Conservation (phyloP, 345 rosid species). For the Hibiscus syriacus region DNA sequence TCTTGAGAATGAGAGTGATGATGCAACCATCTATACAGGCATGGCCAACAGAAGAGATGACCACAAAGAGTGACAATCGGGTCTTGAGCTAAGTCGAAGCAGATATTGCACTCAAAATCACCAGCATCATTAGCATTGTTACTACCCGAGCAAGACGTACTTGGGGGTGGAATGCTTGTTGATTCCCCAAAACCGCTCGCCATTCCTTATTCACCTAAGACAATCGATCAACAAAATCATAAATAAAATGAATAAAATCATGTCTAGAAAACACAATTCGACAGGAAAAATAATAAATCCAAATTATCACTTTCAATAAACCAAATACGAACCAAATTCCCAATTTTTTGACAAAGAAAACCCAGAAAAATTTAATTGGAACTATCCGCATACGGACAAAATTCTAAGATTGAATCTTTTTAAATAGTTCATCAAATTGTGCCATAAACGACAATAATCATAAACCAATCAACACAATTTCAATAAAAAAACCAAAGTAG, state of each 20-base stretch:
- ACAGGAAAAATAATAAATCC: neutral
- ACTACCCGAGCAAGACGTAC: slow-evolving; percentile 28
- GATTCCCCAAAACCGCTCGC: slow-evolving; percentile 48
- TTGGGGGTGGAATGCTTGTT: slow-evolving; percentile 26
- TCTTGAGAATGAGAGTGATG: slow-evolving; percentile 85
- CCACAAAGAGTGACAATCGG: slow-evolving; percentile 93
- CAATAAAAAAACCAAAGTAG: neutral
- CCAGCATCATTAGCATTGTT: slow-evolving; percentile 47
- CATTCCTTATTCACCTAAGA: slow-evolving; percentile 27
- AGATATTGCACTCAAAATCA: slow-evolving; percentile 92
- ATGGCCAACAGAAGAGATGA: slow-evolving; percentile 95
- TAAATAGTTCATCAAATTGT: neutral
- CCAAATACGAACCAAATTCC: neutral
- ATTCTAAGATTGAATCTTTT: neutral
- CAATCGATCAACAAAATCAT: neutral
- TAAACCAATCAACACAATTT: neutral
- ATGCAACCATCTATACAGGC: slow-evolving; percentile 76
- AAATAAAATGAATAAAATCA: neutral
- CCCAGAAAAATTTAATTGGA: neutral
- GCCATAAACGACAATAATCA: neutral
- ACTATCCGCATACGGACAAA: too few species aligned
- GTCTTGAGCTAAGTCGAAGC: slow-evolving; percentile 89
- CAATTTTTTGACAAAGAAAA: neutral
- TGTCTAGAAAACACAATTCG: neutral
- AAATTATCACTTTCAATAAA: neutral